Base-by-base conservation (phyloP, 768 basidiomycete genomes). In the Serendipita vermifera region DNA sequence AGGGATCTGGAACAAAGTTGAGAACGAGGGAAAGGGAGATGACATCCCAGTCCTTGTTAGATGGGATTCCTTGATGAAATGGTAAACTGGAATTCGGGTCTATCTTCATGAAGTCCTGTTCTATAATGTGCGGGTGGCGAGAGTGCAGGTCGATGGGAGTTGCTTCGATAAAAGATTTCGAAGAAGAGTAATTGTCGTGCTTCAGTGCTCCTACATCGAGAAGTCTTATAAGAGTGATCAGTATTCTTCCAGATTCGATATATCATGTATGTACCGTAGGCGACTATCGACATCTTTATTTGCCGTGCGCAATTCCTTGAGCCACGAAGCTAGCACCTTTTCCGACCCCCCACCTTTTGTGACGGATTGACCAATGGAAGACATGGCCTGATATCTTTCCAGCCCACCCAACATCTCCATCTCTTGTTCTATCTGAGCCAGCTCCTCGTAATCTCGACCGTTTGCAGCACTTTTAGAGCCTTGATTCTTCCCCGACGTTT, bases 281-380 rank as follows among this genome's bases (percentile, higher is more conserved):
- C 59, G n/a, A n/a, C n/a, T n/a, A n/a, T 51, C 2, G 3, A n/a
- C 46, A 31, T 29, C 46, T 17, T 58, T 55, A 35, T 59, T 58
- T 0, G 55, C 59, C 35, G 61, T 55, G 1, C 71, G 69, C 58
- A 79, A 63, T 31, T 80, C 79, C 59, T 77, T 77, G 59, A 96
- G 67, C 88, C 89, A 96, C 35, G 62, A 64, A 38, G 94, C 76
- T 22, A 92, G 69, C 2, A 91, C 71, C 64, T 80, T 86, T 63
- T 93, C 86, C 63, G 85, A 89, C 4, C 91, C 92, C 3, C 92
- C 92, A 6, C 92, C 92, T 54, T 92, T 73, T 58, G 90, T 85
- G 5, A 69, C 73, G 2, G 80, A 77, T 64, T 96, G 92, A 1
- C 92, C 92, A 14, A 85, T 73, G 55, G 70, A 76, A 31, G 89